Evolutionary conservation across 2,329 filamentous ascomycete species (phyloP), one percentile per base, ranked within the genome.

Genomic region (Beauveria rudraprayagi): DNA sequence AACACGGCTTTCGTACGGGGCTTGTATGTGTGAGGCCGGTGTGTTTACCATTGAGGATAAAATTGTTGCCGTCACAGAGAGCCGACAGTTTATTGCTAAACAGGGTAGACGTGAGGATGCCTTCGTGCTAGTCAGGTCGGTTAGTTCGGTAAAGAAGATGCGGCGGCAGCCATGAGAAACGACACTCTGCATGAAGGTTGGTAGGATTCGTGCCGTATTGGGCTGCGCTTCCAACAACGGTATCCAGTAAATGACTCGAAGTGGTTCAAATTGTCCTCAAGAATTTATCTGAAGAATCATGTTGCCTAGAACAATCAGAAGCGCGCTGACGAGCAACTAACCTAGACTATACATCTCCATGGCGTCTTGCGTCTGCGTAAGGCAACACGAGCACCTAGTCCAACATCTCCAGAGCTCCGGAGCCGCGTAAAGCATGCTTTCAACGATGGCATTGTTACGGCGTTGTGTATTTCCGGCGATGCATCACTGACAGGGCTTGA

Each of bases 171-270:
- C 11, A 30, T 28, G 5, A n/a, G 44, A 47, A 65, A 64, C 83
- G 83, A 67, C 82, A 86, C 22, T 77, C 68, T 62, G 82, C 81
- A 71, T 89, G 90, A 77, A 90, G 90, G 48, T 76, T 77, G 70
- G 82, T 85, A 0, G 88, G 88, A 65, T 91, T 84, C 64, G 88
- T 86, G 66, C 88, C 88, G 74, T 91, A 91, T 24, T 80, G 80
- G 61, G 91, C 76, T 6, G 88, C 89, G 71, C 83, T 90, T 52
- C 88, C 88, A 63, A 91, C 65, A 89, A 78, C 1, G 83, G 83
- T 22, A 86, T 65, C 75, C 78, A 83, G 67, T 85, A 83, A 62
- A 85, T 85, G n/a, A 86, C 80, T 6, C 81, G 64, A 0, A 83
- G 82, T 70, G 50, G 81, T 77, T 67, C 78, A 72, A n/a, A 82